These are phyloP conservation scores for Aureobasidium subglaciale DNA, from an alignment of 2,329 filamentous ascomycete species.

Conservation along the genomic window DNA sequence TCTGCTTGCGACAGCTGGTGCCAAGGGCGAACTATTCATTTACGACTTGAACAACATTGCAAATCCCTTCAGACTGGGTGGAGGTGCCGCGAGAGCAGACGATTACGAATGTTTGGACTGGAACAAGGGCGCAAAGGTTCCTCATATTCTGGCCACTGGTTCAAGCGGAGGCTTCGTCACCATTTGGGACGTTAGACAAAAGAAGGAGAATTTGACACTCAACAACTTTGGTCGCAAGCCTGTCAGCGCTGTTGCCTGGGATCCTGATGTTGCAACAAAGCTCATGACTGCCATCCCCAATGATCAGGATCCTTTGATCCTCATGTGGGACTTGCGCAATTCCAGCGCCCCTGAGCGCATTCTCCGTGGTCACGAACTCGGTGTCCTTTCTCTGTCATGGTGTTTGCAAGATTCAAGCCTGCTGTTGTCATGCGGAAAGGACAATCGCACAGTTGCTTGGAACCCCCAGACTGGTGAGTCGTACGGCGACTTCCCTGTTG, in stretches of 20 bases:
- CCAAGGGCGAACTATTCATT: constrained; percentile 93
- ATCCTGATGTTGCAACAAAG: constrained; percentile 87
- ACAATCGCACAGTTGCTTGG: constrained; percentile 93
- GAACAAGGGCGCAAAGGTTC: constrained; percentile 80
- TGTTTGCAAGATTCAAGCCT: constrained; percentile 85
- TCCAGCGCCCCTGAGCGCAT: constrained; percentile 88
- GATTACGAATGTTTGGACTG: constrained; percentile 95
- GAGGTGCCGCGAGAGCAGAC: constrained; percentile 78
- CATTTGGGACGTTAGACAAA: constrained; percentile 96
- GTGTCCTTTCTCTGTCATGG: constrained; percentile 91
- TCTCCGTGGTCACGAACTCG: constrained; percentile 86
- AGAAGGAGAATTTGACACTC: constrained; percentile 91
- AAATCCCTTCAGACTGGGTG: constrained; percentile 83
- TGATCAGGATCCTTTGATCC: constrained; percentile 78
- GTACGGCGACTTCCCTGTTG: constrained; percentile 89
- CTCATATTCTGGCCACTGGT: constrained; percentile 91
- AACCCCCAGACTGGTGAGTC: constrained; percentile 85
- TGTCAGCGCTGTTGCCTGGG: constrained; percentile 94
- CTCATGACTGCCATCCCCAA: constrained; percentile 87
- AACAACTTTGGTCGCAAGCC: constrained; percentile 85
- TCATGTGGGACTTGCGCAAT: constrained; percentile 92
- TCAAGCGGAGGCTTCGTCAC: constrained; percentile 92
- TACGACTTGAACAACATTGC: constrained; percentile 87
- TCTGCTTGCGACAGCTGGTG: constrained; percentile 83
- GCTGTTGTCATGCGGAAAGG: constrained; percentile 88